phyloP scores from a whole-genome alignment of 2,329 filamentous ascomycete genomes.

The Colletotrichum gigasporum region DNA sequence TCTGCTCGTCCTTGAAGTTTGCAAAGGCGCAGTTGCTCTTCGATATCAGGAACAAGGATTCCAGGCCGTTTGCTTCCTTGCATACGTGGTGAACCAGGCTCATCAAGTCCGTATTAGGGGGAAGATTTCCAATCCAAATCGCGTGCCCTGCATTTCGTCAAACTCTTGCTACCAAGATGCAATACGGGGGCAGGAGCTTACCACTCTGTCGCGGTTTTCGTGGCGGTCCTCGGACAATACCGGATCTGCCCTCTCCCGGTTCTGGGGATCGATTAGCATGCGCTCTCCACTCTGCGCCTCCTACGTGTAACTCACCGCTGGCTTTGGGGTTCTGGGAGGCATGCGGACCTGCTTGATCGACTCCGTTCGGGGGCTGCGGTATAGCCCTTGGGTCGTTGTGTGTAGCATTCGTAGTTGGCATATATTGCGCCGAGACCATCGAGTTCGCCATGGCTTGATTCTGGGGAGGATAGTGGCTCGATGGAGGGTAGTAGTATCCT shows the following conservation, averaged over 20 bases:
- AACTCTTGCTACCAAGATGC: conserved; percentile 19
- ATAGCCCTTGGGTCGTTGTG: conserved; percentile 39
- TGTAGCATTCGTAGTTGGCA: conserved; percentile 34
- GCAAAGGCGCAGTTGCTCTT: conserved; percentile 98
- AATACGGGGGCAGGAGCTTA: conserved; percentile 41
- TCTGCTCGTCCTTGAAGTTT: conserved; percentile 85
- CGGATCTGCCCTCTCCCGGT: conserved; percentile 43
- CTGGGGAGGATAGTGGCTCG: conserved; percentile 47
- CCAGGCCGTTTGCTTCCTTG: conserved; percentile 78
- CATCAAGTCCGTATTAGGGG: conserved; percentile 82
- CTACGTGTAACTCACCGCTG: not conserved
- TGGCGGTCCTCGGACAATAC: conserved; percentile 61
- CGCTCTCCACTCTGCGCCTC: not conserved
- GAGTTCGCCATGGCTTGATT: conserved; percentile 42
- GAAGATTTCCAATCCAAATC: conserved; percentile 95
- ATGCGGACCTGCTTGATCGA: conserved; percentile 19
- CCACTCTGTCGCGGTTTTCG: conserved; percentile 70
- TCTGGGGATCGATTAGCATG: conserved; percentile 1
- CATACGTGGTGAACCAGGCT: conserved; percentile 93
- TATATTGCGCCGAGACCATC: conserved; percentile 47
- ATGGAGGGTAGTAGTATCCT: conserved; percentile 55
- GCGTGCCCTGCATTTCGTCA: conserved; percentile 73
- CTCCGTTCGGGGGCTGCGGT: conserved; percentile 30
- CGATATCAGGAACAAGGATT: conserved; percentile 92
- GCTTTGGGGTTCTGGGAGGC: not conserved